These are phyloP conservation scores for Trichoderma sp. DNA, from an alignment of 2,329 filamentous ascomycete species.

Conservation along the genomic window DNA sequence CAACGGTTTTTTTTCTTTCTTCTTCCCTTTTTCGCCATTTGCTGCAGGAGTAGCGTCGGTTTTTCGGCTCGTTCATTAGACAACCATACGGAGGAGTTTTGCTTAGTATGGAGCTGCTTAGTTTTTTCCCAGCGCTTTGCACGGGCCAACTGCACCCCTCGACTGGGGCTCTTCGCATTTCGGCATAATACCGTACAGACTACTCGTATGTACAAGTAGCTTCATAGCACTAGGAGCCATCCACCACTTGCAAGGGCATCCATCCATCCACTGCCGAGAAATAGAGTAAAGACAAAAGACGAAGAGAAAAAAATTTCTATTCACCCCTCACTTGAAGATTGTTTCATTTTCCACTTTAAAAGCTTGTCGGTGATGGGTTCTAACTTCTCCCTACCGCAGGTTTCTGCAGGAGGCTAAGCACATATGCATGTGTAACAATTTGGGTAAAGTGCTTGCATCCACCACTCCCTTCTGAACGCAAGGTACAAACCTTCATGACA, in stretches of 20 bases:
- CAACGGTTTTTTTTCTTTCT: neutral
- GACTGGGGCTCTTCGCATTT: neutral
- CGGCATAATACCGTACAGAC: neutral
- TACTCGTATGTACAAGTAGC: neutral
- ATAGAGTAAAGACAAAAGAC: neutral
- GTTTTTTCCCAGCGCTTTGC: neutral
- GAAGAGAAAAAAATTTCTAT: neutral
- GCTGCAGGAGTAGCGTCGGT: neutral
- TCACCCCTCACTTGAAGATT: neutral
- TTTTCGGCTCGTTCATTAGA: neutral
- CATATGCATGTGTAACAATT: conserved; percentile 16
- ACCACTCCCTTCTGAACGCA: neutral
- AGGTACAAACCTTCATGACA: neutral
- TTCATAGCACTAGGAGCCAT: neutral
- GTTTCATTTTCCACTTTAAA: neutral
- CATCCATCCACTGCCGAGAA: neutral
- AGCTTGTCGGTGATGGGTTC: too few species aligned
- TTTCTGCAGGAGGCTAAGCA: conserved; percentile 11
- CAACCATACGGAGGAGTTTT: neutral
- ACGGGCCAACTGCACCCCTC: neutral
- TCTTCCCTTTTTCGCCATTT: neutral
- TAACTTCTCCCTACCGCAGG: neutral
- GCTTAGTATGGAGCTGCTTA: too few species aligned
- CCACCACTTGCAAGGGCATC: neutral
- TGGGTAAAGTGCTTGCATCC: conserved; percentile 17